A percentile compares a stretch with the other conserved stretches of the same genome.
These are phyloP conservation scores for Solanum chacoense DNA, from an alignment of 305 asterid genomes.

Conservation along the genomic window DNA sequence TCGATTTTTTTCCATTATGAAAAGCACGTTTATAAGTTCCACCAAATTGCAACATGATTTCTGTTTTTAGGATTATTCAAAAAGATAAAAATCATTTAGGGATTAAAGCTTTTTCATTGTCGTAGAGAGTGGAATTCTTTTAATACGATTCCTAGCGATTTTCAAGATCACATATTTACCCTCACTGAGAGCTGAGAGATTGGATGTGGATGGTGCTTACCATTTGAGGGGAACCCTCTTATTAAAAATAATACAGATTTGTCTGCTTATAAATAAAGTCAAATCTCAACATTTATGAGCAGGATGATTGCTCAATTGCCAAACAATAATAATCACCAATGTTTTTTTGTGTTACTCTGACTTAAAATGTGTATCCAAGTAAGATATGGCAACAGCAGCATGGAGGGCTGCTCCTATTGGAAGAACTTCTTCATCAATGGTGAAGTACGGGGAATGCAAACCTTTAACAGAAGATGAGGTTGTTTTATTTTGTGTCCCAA, in stretches of 20 bases:
- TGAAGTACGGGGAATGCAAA: constrained; percentile 50
- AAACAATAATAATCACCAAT: background rate
- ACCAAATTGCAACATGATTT: too few species aligned
- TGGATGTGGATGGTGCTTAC: background rate
- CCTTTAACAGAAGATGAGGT: constrained; percentile 8
- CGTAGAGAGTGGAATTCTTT: background rate
- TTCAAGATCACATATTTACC: background rate
- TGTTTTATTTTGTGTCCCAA: constrained; percentile 47
- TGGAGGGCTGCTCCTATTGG: constrained; percentile 73
- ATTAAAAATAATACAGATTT: background rate
- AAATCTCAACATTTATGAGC: background rate
- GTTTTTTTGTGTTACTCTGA: background rate
- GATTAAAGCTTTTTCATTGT: background rate
- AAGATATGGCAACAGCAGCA: constrained; percentile 71
- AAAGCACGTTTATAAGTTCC: too few species aligned
- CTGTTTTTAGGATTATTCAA: too few species aligned
- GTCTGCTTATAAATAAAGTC: background rate
- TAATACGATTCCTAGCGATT: background rate
- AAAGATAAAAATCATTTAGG: background rate
- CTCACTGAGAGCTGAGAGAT: background rate
- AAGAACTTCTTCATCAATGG: constrained; percentile 50
- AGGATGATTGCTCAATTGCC: background rate
- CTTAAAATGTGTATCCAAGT: constrained; percentile 31
- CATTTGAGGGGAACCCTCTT: background rate
- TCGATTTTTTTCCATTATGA: too few species aligned